Evolutionary conservation across 2,329 filamentous ascomycete species (phyloP), one percentile per base, ranked within the genome.

Genomic region (Xylariaceae sp.): DNA sequence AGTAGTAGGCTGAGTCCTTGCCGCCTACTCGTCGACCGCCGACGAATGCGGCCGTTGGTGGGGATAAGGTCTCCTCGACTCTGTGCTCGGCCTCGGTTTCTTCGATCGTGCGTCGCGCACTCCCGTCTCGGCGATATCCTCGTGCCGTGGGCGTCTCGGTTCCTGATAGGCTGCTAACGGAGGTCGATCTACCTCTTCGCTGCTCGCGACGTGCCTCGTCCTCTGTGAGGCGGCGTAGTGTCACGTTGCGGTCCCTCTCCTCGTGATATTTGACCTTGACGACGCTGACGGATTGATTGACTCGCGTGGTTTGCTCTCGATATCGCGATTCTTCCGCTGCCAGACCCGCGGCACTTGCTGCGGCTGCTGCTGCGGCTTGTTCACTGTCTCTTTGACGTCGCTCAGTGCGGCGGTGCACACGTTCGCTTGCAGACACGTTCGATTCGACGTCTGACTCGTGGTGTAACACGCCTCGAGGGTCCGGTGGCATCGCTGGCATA

Each of bases 1-100:
- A 84, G 67, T 84, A 86, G 66, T 87, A 86, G 7, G 82, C 82
- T 50, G 82, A 84, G 67, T 87, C 84, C 66, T 86, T 87, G 1
- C 73, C 71, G 9, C 72, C 75, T 66, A 78, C 76, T 60, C 76
- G 77, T 60, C 76, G 74, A 0, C 77, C 78, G 48, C 76, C 78
- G 4, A 82, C 81, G 67, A 83, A 85, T 4, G 81, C 76, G 8
- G 84, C 82, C 58, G 81, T 78, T 0, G 84, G 83, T 1, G 83
- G 83, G 9, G 78, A 78, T 1, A 85, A 69, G 4, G 79, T 75
- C 6, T 68, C 67, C 6, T 58, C 60, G 10, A 72, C 72, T n/a
- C 79, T 67, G 47, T 74, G 71, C 67, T 84, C 82, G 1, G 77
- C 78, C 13, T 66, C 65, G 10, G 74, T 74, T n/a, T 71, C 64